Percentiles rank a stretch among this genome's conserved stretches.
Evolutionary conservation across 1,284 basidiomycete genomes (phyloP).

Genomic region (Ceraceosorus guamensis): DNA sequence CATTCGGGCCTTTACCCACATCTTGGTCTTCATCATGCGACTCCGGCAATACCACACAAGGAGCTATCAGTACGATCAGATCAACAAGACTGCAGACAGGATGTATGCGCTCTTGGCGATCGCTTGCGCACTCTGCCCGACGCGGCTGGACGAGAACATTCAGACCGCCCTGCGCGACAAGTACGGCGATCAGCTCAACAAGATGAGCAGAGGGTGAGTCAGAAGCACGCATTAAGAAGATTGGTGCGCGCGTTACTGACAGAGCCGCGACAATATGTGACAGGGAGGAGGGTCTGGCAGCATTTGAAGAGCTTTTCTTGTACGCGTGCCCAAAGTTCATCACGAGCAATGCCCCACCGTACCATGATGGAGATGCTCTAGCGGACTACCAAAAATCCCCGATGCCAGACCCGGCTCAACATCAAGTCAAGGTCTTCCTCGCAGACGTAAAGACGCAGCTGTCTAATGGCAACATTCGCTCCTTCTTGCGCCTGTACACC

Average conservation of each 20-base stretch:
- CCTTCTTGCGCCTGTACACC: constrained; percentile 90
- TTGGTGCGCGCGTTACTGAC: too few relatives aligned
- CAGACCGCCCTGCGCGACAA: constrained; percentile 86
- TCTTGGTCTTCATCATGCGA: constrained; percentile 61
- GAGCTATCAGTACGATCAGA: constrained; percentile 94
- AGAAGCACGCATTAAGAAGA: too few relatives aligned
- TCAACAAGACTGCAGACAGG: constrained; percentile 91
- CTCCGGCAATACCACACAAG: constrained; percentile 77
- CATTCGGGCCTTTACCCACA: constrained; percentile 81
- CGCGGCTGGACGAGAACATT: constrained; percentile 84
- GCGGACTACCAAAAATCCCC: constrained; percentile 54
- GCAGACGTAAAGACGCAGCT: constrained; percentile 68
- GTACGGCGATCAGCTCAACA: constrained; percentile 79
- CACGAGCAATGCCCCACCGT: constrained; percentile 76
- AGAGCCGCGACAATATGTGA: too few relatives aligned
- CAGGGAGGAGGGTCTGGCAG: constrained; percentile 63
- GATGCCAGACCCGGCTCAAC: constrained; percentile 67
- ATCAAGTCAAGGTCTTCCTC: constrained; percentile 77
- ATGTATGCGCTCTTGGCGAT: constrained; percentile 96
- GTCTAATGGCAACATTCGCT: constrained; percentile 74
- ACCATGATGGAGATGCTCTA: constrained; percentile 70
- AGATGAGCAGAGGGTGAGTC: constrained; percentile 60
- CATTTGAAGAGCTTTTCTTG: constrained; percentile 88
- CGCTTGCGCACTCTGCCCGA: constrained; percentile 81
- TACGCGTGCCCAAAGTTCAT: constrained; percentile 96